phyloP scores from a whole-genome alignment of 768 basidiomycete genomes.

The Mycena crocata region DNA sequence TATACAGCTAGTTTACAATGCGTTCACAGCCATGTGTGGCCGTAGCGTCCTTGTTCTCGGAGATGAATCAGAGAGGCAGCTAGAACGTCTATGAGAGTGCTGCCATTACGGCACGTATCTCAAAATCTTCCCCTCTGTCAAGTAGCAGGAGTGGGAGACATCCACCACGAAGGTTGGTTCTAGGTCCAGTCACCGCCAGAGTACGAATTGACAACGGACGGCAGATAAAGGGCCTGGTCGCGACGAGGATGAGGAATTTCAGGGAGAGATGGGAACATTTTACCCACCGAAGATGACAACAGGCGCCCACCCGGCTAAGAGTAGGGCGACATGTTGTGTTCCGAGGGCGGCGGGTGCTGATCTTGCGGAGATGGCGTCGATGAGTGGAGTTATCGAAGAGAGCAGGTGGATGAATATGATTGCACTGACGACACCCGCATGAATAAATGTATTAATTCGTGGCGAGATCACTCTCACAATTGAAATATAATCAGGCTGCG shows the following conservation, averaged over 20 bases:
- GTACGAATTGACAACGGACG: constrained; percentile 19
- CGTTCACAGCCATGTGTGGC: too few species aligned
- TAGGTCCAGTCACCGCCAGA: constrained; percentile 10
- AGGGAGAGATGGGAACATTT: neutral
- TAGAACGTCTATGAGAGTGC: too few species aligned
- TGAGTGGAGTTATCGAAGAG: constrained; percentile 25
- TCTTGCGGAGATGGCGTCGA: constrained; percentile 16
- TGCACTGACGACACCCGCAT: constrained; percentile 3
- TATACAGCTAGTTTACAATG: too few species aligned
- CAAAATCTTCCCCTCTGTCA: too few species aligned
- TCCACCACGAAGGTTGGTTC: too few species aligned
- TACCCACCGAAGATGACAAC: constrained; percentile 20
- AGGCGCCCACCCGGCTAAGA: constrained; percentile 32
- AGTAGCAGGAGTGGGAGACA: too few species aligned
- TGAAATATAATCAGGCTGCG: constrained; percentile 29
- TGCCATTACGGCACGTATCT: too few species aligned
- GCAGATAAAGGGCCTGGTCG: constrained; percentile 16
- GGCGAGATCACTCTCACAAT: constrained; percentile 7
- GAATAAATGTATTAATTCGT: too few species aligned
- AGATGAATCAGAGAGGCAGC: too few species aligned
- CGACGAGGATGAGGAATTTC: neutral
- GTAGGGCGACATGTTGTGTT: constrained; percentile 30
- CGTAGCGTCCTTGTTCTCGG: too few species aligned
- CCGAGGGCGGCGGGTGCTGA: constrained; percentile 18
- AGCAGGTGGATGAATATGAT: constrained; percentile 24